Base-by-base conservation (phyloP, 2,329 filamentous ascomycete species). In the Botrytis byssoidea region DNA sequence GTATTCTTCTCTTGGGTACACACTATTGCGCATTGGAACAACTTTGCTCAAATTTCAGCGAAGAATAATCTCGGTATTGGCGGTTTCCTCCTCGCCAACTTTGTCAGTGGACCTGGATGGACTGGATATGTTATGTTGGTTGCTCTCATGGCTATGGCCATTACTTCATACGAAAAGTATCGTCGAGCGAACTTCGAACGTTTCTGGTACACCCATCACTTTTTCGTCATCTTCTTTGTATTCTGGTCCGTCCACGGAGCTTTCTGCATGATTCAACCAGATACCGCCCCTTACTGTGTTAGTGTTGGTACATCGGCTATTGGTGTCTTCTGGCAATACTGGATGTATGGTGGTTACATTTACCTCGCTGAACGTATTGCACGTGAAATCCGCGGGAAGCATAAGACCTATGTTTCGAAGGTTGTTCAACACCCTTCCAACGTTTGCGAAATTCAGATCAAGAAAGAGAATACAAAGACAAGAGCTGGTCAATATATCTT, bases 161-260 rank as follows among this genome's bases (percentile, higher is more conserved):
- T 90, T 40, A 96, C 93, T 0, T 93, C 92, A 14, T 85, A 92
- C 22, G 93, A 95, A 83, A 93, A 93, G 85, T 89, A 90, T 16
- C 88, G 93, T 69, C 89, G 93, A 71, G 91, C 91, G 75, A 95
- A 96, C 84, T 95, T 93, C 82, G 93, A 95, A 82, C 91, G 93
- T 40, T 97, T 96, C 86, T 97, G 93, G 93, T 95, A 94, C 82
- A 93, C 92, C 2, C 93, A 97, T 83, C 93, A 96, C 84, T 88
- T 96, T 82, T 96, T 96, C 82, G 89, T 95, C 83, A 80, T 95
- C 76, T 96, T 96, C 87, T 96, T 96, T 85, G 86, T 95, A 78
- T 95, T 96, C 86, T 96, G 93, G 93, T 91, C 93, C n/a, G 88
- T 95, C 79, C 93, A 97, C 83, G 93, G 93, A 74, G 92, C 92